These are phyloP conservation scores for Crucihimalaya himalaica DNA, from an alignment of 345 rosid genomes.

Conservation along the genomic window DNA sequence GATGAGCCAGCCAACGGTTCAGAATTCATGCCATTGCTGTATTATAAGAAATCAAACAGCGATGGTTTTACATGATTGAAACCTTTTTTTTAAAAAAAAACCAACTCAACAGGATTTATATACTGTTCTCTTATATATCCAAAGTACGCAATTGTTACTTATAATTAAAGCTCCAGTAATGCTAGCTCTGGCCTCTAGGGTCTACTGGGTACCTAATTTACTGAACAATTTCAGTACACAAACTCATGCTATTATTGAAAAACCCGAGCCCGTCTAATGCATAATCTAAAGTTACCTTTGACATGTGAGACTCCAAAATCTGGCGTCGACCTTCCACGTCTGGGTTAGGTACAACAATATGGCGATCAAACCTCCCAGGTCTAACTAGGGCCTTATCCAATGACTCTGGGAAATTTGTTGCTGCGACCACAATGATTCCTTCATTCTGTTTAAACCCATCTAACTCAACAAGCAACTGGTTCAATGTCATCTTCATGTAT, in stretches of 20 bases:
- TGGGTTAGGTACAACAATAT: conserved; percentile 90
- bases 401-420: conserved; percentile 92
- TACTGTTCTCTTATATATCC: background rate
- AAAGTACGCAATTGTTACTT: background rate
- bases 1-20: background rate
- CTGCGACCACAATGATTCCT: conserved; percentile 95
- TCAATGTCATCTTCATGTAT: conserved; percentile 97
- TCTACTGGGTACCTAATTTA: background rate
- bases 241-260: background rate
- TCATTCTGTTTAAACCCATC: conserved; percentile 99
- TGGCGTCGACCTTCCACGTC: conserved; percentile 97
- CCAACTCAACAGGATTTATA: background rate
- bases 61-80: background rate
- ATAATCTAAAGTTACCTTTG: conserved; percentile 64
- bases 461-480: conserved; percentile 90
- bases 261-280: background rate
- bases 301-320: conserved; percentile 94
- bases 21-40: background rate
- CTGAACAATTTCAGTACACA: background rate
- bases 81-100: no score
- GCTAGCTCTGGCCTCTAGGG: background rate
- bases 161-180: background rate
- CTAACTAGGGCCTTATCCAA: conserved; percentile 94
- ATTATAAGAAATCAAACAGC: background rate
- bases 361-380: conserved; percentile 97